Evolutionary conservation across 2,329 filamentous ascomycete genomes (phyloP).

Genomic region (Aschersonia sp.): DNA sequence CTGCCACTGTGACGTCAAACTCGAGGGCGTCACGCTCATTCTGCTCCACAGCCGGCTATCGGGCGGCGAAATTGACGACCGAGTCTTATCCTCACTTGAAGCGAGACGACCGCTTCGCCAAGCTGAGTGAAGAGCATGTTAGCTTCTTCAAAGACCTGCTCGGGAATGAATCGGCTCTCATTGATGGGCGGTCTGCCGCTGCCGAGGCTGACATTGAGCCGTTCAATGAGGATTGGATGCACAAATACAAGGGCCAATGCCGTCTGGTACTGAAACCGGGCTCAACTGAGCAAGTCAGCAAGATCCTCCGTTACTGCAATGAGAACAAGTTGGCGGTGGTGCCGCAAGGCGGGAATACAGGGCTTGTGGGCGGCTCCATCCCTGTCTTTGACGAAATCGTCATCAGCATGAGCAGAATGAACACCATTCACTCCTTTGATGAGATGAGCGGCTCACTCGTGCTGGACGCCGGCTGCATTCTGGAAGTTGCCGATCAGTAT

Average conservation of each 20-base stretch:
- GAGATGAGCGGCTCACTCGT: constrained; percentile 84
- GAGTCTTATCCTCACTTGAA: constrained; percentile 76
- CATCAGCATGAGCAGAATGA: constrained; percentile 82
- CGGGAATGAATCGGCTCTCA: constrained; percentile 61
- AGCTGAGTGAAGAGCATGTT: constrained; percentile 67
- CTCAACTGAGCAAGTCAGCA: constrained; percentile 77
- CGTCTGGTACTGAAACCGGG: constrained; percentile 76
- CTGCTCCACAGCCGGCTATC: constrained; percentile 9
- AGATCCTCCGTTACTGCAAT: constrained; percentile 90
- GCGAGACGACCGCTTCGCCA: constrained; percentile 60
- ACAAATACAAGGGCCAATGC: constrained; percentile 88
- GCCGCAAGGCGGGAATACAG: constrained; percentile 93
- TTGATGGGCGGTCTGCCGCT: constrained; percentile 66
- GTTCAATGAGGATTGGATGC: constrained; percentile 98
- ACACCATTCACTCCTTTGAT: constrained; percentile 81
- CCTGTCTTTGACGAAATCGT: constrained; percentile 98
- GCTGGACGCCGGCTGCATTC: constrained; percentile 78
- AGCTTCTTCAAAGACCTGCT: constrained; percentile 70
- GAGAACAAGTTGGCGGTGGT: constrained; percentile 84
- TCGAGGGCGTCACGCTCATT: constrained; percentile 10
- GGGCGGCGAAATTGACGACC: constrained; percentile 54
- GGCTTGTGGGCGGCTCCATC: constrained; percentile 86
- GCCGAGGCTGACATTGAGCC: constrained; percentile 68
- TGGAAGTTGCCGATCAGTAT: constrained; percentile 79
- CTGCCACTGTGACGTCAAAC: constrained; percentile 15